Evolutionary conservation across 805 yeast genomes (phyloP).

Genomic region (Saccharomyces kudriavzevii): DNA sequence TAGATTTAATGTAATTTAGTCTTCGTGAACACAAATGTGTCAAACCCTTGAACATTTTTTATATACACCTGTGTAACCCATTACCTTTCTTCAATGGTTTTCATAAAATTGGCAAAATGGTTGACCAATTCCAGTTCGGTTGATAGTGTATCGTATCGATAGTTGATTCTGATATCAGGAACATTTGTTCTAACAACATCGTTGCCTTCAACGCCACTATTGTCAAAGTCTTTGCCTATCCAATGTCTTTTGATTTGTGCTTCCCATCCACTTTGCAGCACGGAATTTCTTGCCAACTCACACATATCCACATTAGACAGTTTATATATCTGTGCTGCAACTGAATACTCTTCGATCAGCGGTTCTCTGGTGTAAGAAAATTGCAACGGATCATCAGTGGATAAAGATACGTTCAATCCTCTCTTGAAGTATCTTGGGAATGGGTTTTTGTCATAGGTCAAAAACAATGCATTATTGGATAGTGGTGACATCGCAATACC

Average conservation of each 20-base stretch:
- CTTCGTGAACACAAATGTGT: not conserved
- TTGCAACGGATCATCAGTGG: constrained; percentile 97
- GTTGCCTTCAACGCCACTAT: constrained; percentile 67
- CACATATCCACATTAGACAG: constrained; percentile 94
- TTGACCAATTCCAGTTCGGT: constrained; percentile 64
- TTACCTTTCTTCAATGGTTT: constrained; percentile 1
- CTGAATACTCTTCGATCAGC: constrained; percentile 92
- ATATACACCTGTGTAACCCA: not conserved
- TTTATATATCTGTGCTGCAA: constrained; percentile 95
- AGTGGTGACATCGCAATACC: constrained; percentile 98
- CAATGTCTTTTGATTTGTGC: constrained; percentile 79
- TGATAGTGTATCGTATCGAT: constrained; percentile 70
- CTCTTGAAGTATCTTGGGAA: constrained; percentile 83
- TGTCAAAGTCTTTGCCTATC: constrained; percentile 63
- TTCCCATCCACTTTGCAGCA: constrained; percentile 91
- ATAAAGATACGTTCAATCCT: constrained; percentile 88
- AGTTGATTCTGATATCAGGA: constrained; percentile 78
- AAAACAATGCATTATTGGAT: constrained; percentile 89
- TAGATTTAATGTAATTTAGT: not conserved
- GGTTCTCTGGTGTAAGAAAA: constrained; percentile 97
- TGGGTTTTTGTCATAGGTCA: constrained; percentile 96
- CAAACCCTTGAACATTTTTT: not conserved
- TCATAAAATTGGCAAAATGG: constrained; percentile 38
- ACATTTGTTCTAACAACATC: constrained; percentile 92
- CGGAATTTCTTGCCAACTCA: constrained; percentile 90